These are phyloP conservation scores for Letharia columbiana DNA, from an alignment of 495 filamentous ascomycete genomes.

Conservation along the genomic window DNA sequence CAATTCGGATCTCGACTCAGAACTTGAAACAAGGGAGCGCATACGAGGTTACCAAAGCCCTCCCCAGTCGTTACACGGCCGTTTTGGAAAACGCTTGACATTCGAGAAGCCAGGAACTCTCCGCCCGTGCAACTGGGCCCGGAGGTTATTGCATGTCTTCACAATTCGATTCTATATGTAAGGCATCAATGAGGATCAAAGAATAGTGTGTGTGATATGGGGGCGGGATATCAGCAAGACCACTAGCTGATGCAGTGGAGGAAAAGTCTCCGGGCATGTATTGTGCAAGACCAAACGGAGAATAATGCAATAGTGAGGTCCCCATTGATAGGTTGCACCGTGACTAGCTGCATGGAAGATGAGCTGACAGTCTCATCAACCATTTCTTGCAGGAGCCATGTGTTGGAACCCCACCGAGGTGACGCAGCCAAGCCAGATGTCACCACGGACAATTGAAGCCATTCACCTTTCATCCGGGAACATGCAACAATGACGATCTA, in stretches of 20 bases:
- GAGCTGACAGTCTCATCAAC: not conserved
- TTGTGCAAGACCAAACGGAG: not conserved
- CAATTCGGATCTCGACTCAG: not conserved
- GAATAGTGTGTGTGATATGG: not conserved
- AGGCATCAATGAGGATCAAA: not conserved
- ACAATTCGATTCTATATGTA: not conserved
- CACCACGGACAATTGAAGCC: not conserved
- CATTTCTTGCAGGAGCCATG: not conserved
- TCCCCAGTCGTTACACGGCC: not conserved
- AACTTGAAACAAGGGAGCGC: not conserved
- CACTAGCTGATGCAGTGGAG: not conserved
- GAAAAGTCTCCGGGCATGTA: not conserved
- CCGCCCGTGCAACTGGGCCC: not conserved
- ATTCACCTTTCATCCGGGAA: not conserved
- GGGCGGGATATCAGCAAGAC: not conserved
- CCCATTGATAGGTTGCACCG: not conserved
- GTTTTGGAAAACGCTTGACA: not conserved
- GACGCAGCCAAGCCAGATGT: not conserved
- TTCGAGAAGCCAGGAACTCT: not conserved
- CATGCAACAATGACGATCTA: conserved; percentile 3
- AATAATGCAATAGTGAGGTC: not conserved
- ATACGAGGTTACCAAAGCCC: not conserved
- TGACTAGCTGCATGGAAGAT: not conserved
- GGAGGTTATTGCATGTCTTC: not conserved
- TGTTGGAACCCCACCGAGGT: not conserved